A percentile compares a stretch with the other conserved stretches of the same genome.
Conservation (phyloP, 352 stramenopile species). For the Phytophthora sojae region DNA sequence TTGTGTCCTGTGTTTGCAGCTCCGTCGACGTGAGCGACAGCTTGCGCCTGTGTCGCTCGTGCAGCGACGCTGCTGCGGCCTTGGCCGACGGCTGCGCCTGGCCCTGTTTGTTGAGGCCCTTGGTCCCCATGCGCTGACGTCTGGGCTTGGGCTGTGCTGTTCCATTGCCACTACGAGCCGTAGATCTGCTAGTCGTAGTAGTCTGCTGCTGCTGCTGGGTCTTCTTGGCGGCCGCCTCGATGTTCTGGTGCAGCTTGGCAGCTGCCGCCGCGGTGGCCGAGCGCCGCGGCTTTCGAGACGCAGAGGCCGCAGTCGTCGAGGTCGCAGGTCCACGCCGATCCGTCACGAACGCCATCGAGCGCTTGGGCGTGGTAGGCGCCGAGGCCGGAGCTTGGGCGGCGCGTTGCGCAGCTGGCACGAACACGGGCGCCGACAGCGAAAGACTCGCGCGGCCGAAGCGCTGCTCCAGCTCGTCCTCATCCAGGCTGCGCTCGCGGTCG, state of each 20-base stretch:
- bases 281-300: slow-evolving; percentile 16
- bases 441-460: slow-evolving; percentile 52
- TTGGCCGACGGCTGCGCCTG: slow-evolving; percentile 23
- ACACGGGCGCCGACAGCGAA: slow-evolving; percentile 63
- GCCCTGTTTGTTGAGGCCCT: slow-evolving; percentile 33
- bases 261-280: slow-evolving; percentile 16
- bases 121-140: slow-evolving; percentile 61
- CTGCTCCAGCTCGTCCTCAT: slow-evolving; percentile 71
- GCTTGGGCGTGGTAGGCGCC: slow-evolving; percentile 10
- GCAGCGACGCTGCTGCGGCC: slow-evolving; percentile 22
- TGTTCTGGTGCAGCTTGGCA: slow-evolving; percentile 39
- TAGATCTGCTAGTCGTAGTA: neutral
- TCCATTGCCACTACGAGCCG: slow-evolving; percentile 1
- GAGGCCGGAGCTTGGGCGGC: slow-evolving; percentile 5
- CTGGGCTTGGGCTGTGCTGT: slow-evolving; percentile 44
- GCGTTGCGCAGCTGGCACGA: slow-evolving; percentile 46
- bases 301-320: neutral
- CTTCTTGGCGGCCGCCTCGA: slow-evolving; percentile 24
- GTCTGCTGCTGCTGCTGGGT: slow-evolving; percentile 26
- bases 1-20: slow-evolving; percentile 13
- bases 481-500: slow-evolving; percentile 54
- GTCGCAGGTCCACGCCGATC: slow-evolving; percentile 27
- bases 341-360: slow-evolving; percentile 67
- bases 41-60: slow-evolving; percentile 43
- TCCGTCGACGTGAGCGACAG: slow-evolving; percentile 42